A percentile compares a stretch with the other conserved stretches of the same genome.
Conservation (phyloP, 1,284 basidiomycete species). For the Polyporus tsugae region DNA sequence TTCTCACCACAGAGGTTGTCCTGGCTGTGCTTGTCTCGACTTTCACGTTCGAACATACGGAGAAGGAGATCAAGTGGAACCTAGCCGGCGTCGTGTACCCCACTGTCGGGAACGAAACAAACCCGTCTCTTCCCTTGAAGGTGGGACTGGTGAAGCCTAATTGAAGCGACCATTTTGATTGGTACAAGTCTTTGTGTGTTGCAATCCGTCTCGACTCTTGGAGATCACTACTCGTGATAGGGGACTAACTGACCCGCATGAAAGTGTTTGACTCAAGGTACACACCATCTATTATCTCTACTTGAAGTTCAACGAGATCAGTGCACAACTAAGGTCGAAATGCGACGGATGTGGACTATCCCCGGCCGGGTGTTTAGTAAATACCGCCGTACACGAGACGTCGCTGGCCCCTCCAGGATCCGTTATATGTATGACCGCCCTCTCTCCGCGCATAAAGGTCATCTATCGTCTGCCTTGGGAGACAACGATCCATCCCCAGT, state of each 20-base stretch:
- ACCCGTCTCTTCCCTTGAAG: constrained; percentile 28
- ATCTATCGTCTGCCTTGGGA: too few species aligned
- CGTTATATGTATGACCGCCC: too few species aligned
- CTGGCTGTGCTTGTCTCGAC: constrained; percentile 30
- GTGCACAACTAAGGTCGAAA: too few species aligned
- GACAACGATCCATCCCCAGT: too few species aligned
- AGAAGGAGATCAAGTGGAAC: constrained; percentile 35
- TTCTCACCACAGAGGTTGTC: constrained; percentile 30
- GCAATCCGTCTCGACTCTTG: not conserved
- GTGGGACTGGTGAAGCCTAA: constrained; percentile 11
- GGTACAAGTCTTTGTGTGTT: not conserved
- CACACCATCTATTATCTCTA: not conserved
- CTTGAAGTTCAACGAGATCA: too few species aligned
- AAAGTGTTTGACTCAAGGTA: not conserved
- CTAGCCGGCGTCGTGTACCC: constrained; percentile 32
- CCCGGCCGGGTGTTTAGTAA: too few species aligned
- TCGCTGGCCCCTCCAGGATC: too few species aligned
- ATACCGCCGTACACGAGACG: too few species aligned
- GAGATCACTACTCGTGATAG: not conserved
- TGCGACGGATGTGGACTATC: too few species aligned
- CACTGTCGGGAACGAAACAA: constrained; percentile 22
- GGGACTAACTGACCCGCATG: too few species aligned
- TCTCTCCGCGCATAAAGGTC: too few species aligned
- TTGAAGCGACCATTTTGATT: not conserved
- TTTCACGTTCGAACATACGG: constrained; percentile 31